These are phyloP conservation scores for Acorus calamus DNA, from an alignment of 106 monocot genomes.

Conservation along the genomic window DNA sequence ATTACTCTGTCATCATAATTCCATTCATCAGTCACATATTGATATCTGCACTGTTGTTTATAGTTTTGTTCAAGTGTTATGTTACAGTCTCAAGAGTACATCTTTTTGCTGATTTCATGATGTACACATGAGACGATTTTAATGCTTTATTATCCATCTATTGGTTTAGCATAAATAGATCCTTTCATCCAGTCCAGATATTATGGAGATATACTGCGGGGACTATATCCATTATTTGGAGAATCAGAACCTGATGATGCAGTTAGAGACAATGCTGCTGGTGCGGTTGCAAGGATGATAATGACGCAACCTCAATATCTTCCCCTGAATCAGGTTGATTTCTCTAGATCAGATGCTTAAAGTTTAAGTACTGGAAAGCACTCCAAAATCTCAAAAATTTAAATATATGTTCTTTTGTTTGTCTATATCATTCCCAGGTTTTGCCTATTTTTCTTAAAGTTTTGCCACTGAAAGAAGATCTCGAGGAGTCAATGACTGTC, in stretches of 20 bases:
- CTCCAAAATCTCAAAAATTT: neutral
- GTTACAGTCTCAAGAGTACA: no score
- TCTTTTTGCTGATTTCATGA: no score
- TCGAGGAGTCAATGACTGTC: conserved; percentile 68
- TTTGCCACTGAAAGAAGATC: conserved; percentile 90
- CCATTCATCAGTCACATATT: no score
- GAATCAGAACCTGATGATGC: conserved; percentile 71
- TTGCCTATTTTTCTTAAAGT: conserved; percentile 84
- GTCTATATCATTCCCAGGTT: conserved; percentile 32
- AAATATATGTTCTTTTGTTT: neutral
- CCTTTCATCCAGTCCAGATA: conserved; percentile 47
- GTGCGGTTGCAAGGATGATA: conserved; percentile 97
- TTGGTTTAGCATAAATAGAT: neutral
- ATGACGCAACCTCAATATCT: conserved; percentile 85
- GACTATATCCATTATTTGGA: conserved; percentile 75
- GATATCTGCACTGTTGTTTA: neutral
- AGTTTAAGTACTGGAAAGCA: neutral
- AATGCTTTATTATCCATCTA: no score
- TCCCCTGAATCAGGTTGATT: conserved; percentile 71
- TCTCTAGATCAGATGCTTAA: neutral
- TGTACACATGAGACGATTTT: no score
- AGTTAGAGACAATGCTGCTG: conserved; percentile 95
- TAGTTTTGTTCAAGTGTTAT: neutral
- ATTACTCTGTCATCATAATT: no score
- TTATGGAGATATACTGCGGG: conserved; percentile 77